Conservation (phyloP, 1,284 basidiomycete genomes). For the Apiotrichum veenhuisii region DNA sequence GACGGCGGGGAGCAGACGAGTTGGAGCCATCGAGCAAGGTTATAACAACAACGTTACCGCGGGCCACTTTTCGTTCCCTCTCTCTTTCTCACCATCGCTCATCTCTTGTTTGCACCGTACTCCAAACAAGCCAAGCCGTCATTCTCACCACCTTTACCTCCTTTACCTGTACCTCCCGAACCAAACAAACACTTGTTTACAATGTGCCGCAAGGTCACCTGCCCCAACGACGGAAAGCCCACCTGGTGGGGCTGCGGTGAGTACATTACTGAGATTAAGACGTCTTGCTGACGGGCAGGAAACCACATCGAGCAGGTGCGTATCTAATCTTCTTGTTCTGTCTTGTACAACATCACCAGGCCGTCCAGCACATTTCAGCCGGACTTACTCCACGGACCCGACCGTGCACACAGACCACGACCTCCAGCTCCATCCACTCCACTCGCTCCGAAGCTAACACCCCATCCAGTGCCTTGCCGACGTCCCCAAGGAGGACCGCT, state of each 20-base stretch:
- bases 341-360: no score
- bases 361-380: no score
- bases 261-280: slow-evolving; percentile 17
- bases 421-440: no score
- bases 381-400: no score
- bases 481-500: slow-evolving; percentile 35
- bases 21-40: no score
- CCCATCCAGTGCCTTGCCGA: slow-evolving; percentile 36
- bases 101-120: not conserved
- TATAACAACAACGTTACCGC: no score
- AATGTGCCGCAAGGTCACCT: slow-evolving; percentile 46
- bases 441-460: not conserved
- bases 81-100: not conserved
- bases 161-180: no score
- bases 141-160: not conserved
- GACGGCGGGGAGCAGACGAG: no score
- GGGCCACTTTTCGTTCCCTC: not conserved
- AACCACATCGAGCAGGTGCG: slow-evolving; percentile 45
- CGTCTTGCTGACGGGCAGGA: slow-evolving; percentile 22
- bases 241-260: slow-evolving; percentile 51
- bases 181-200: not conserved
- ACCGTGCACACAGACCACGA: no score
- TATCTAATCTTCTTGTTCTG: no score
- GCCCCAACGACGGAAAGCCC: slow-evolving; percentile 48
- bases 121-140: no score